Evolutionary conservation across 352 stramenopile genomes (phyloP).

Genomic region (Globisporangium barbulae): DNA sequence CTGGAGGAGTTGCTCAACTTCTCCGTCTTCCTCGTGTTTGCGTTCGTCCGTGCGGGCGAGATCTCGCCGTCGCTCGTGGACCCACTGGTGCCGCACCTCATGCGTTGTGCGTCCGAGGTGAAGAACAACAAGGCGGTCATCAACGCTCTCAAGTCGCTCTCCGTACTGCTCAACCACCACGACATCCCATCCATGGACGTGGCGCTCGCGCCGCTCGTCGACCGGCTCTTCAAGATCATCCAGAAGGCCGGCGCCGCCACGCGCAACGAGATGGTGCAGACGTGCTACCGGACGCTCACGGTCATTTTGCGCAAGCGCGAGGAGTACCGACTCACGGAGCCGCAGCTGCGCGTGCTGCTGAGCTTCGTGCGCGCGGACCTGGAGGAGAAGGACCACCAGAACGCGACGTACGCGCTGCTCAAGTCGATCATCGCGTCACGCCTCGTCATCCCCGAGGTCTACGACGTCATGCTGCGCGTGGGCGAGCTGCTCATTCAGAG

Average conservation of each 20-base stretch:
- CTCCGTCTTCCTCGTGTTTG: slow-evolving; percentile 71
- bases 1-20: slow-evolving; percentile 87
- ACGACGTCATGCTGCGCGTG: slow-evolving; percentile 95
- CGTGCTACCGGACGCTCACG: slow-evolving; percentile 93
- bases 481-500: slow-evolving; percentile 93
- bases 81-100: slow-evolving; percentile 90
- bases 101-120: slow-evolving; percentile 88
- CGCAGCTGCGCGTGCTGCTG: slow-evolving; percentile 84
- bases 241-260: slow-evolving; percentile 87
- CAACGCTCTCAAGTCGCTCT: slow-evolving; percentile 92
- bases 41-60: slow-evolving; percentile 48
- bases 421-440: slow-evolving; percentile 90
- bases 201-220: slow-evolving; percentile 75
- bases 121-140: slow-evolving; percentile 92
- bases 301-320: slow-evolving; percentile 80
- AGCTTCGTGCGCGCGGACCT: slow-evolving; percentile 91
- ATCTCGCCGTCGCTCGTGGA: slow-evolving; percentile 70
- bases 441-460: slow-evolving; percentile 93
- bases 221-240: slow-evolving; percentile 92
- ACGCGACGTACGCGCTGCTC: slow-evolving; percentile 92
- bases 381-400: slow-evolving; percentile 93
- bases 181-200: slow-evolving; percentile 88
- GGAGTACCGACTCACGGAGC: slow-evolving; percentile 54
- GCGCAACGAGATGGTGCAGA: slow-evolving; percentile 94
- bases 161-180: slow-evolving; percentile 82